Conservation (phyloP, 2,329 filamentous ascomycete species). For the Phaeosphaeriaceae sp. region DNA sequence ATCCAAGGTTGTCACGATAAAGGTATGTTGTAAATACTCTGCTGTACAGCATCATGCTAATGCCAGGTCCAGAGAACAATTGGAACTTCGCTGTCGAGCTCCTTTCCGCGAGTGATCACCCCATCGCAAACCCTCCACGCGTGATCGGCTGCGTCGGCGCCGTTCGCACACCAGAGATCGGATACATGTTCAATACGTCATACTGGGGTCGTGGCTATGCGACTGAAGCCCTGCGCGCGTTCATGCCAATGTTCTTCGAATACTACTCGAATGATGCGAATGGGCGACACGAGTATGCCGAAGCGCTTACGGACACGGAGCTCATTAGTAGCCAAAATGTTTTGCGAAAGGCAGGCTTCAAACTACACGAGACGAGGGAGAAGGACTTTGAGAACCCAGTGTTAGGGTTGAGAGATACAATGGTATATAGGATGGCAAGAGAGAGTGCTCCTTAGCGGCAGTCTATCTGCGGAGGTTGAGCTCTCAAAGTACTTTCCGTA, state of each 20-base stretch:
- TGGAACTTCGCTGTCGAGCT: slow-evolving; percentile 67
- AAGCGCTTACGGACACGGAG: slow-evolving; percentile 56
- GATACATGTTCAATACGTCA: slow-evolving; percentile 52
- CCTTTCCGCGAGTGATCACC: slow-evolving; percentile 6
- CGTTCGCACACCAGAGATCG: slow-evolving; percentile 50
- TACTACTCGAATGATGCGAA: slow-evolving; percentile 39
- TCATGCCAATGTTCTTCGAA: slow-evolving; percentile 51
- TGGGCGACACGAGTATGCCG: slow-evolving; percentile 45
- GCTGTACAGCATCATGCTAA: slow-evolving; percentile 1
- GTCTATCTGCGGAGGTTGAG: background rate
- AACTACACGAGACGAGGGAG: slow-evolving; percentile 52
- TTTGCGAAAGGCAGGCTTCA: slow-evolving; percentile 64
- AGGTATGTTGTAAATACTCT: slow-evolving; percentile 1
- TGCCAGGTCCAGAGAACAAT: slow-evolving; percentile 46
- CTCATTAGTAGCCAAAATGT: slow-evolving; percentile 65
- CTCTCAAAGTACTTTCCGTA: background rate
- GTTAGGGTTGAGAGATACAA: slow-evolving; percentile 44
- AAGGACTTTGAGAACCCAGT: slow-evolving; percentile 49
- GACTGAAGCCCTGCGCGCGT: slow-evolving; percentile 53
- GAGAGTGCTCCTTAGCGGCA: background rate
- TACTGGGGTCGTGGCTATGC: slow-evolving; percentile 53
- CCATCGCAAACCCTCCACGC: slow-evolving; percentile 17
- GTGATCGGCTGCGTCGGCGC: slow-evolving; percentile 54
- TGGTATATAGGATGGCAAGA: slow-evolving; percentile 42
- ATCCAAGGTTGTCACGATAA: slow-evolving; percentile 38